Conservation (phyloP, 2,329 filamentous ascomycete genomes). For the Hypoxylon sp. region DNA sequence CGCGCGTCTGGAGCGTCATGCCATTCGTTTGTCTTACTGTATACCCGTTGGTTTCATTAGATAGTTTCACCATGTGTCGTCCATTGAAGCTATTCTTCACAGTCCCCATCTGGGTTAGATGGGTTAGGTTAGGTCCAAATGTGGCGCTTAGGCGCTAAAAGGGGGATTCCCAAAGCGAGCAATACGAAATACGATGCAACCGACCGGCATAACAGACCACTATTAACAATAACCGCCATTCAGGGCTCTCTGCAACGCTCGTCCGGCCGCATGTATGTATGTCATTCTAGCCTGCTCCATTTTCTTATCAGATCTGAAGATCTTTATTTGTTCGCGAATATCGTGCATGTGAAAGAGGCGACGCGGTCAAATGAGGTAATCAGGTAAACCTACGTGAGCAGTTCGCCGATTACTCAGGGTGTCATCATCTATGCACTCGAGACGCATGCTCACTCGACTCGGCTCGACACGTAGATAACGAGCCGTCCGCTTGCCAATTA, state of each 20-base stretch:
- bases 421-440: background rate
- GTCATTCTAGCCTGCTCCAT: background rate
- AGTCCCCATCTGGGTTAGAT: background rate
- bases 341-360: background rate
- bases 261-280: background rate
- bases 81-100: background rate
- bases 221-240: too few species aligned
- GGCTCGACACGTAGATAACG: background rate
- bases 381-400: background rate
- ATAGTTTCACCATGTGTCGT: background rate
- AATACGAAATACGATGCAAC: conserved; percentile 40
- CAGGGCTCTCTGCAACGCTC: background rate
- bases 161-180: conserved; percentile 22
- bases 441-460: background rate
- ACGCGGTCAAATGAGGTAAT: background rate
- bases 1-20: background rate
- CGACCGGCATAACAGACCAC: background rate
- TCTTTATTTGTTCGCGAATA: background rate
- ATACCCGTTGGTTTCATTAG: background rate
- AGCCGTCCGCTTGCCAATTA: background rate
- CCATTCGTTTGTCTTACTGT: background rate
- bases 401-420: too few species aligned
- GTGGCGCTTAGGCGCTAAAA: conserved; percentile 15
- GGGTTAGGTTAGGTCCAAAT: conserved; percentile 1
- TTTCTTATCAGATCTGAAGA: conserved; percentile 5